phyloP scores from a whole-genome alignment of 2,329 filamentous ascomycete genomes.

The Fusarium miscanthi region DNA sequence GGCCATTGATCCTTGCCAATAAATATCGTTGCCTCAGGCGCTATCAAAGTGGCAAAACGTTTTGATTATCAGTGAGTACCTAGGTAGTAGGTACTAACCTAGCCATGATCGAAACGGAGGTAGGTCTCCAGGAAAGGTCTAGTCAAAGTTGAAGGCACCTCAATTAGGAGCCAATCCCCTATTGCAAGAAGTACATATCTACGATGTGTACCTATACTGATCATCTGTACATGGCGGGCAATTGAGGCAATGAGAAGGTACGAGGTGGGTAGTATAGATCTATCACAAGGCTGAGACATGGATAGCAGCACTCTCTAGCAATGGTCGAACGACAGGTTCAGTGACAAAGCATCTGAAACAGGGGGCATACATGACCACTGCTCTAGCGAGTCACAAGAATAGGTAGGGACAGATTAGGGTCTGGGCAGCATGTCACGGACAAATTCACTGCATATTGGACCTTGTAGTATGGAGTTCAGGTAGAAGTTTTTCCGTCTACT shows the following conservation, averaged over 20 bases:
- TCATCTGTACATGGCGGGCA: not conserved
- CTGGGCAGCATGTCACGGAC: not conserved
- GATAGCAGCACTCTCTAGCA: not conserved
- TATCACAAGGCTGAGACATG: not conserved
- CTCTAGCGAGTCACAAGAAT: conserved; percentile 1
- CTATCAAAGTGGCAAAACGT: not conserved
- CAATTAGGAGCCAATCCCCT: not conserved
- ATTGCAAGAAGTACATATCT: not conserved
- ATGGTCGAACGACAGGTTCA: not conserved
- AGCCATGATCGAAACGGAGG: not conserved
- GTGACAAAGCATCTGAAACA: conserved; percentile 5
- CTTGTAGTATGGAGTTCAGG: conserved; percentile 22
- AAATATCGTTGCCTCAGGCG: conserved; percentile 40
- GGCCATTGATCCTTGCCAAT: conserved; percentile 27
- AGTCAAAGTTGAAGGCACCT: not conserved
- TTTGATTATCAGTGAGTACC: not conserved
- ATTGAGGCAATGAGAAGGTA: not conserved
- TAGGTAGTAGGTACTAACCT: not conserved
- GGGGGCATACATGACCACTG: not conserved
- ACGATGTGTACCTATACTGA: not conserved
- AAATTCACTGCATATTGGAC: conserved; percentile 2
- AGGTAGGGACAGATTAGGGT: not conserved
- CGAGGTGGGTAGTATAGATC: not conserved
- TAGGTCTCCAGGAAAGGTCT: conserved; percentile 9
- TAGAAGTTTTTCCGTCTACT: conserved; percentile 20